Evolutionary conservation across 2,329 filamentous ascomycete genomes (phyloP).

Genomic region (Penicillium sp.): DNA sequence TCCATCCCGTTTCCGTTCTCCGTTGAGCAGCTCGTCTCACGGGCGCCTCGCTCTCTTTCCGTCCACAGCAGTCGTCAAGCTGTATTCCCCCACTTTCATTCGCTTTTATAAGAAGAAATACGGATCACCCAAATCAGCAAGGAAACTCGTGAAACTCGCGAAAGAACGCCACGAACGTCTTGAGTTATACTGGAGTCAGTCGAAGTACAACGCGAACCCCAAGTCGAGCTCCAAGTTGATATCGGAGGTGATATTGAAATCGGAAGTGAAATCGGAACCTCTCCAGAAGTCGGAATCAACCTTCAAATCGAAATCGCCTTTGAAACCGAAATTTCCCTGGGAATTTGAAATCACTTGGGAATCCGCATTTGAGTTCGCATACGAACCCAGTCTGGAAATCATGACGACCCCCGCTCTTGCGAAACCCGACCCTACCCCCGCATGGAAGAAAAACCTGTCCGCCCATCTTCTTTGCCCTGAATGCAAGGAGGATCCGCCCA

Average conservation of each 20-base stretch:
- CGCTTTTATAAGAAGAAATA: conserved; percentile 56
- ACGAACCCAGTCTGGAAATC: not conserved
- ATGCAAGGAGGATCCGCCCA: conserved; percentile 88
- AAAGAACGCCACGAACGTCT: conserved; percentile 44
- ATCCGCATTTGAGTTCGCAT: too few relatives aligned
- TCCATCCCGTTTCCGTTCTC: conserved; percentile 12
- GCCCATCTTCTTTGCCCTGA: conserved; percentile 84
- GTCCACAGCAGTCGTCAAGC: conserved; percentile 54
- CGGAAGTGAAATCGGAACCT: too few relatives aligned
- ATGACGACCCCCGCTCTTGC: conserved; percentile 39
- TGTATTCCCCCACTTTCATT: conserved; percentile 73
- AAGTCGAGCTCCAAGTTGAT: too few relatives aligned
- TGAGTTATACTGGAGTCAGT: conserved; percentile 24
- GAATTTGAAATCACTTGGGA: too few relatives aligned
- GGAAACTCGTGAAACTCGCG: conserved; percentile 49
- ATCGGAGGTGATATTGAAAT: too few relatives aligned
- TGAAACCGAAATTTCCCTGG: too few relatives aligned
- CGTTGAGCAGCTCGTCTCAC: conserved; percentile 12
- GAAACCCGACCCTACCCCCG: conserved; percentile 43
- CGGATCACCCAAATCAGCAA: conserved; percentile 47
- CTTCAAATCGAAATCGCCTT: too few relatives aligned
- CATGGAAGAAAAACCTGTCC: conserved; percentile 83
- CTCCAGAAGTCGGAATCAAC: too few relatives aligned
- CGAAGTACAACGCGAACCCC: conserved; percentile 19
- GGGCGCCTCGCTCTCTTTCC: conserved; percentile 15